These are phyloP conservation scores for Pouteria glomerata DNA, from an alignment of 148 eudicot genomes.

Conservation along the genomic window DNA sequence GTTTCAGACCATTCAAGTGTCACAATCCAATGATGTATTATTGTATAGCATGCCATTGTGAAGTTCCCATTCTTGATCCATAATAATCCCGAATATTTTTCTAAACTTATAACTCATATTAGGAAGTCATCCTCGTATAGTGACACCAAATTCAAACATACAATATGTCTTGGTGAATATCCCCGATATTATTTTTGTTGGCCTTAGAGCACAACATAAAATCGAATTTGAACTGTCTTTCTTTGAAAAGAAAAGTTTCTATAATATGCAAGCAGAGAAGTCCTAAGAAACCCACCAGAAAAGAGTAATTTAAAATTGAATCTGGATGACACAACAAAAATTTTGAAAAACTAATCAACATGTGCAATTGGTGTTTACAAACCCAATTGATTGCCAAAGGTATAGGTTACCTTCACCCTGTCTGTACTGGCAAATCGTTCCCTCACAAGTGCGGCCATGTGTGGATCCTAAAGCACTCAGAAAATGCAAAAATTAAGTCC, in stretches of 20 bases:
- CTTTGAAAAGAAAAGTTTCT: background rate
- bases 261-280: background rate
- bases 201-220: background rate
- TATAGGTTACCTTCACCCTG: conserved; percentile 50
- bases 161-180: background rate
- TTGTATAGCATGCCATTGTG: background rate
- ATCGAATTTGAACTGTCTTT: background rate
- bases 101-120: background rate
- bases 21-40: background rate
- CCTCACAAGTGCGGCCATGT: conserved; percentile 76
- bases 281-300: no score
- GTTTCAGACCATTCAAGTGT: background rate
- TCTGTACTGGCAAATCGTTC: conserved; percentile 61
- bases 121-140: background rate
- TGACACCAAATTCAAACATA: background rate
- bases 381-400: background rate
- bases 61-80: background rate
- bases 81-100: background rate
- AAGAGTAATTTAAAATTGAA: no score
- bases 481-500: conserved; percentile 9
- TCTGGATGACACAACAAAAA: background rate
- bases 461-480: conserved; percentile 56
- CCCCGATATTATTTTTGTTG: background rate
- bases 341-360: background rate
- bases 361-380: background rate